Percentiles rank a stretch among this genome's conserved stretches.
These are phyloP conservation scores for Pneumocystis wakefieldiae DNA, from an alignment of 1,139 yeast species.

Conservation along the genomic window DNA sequence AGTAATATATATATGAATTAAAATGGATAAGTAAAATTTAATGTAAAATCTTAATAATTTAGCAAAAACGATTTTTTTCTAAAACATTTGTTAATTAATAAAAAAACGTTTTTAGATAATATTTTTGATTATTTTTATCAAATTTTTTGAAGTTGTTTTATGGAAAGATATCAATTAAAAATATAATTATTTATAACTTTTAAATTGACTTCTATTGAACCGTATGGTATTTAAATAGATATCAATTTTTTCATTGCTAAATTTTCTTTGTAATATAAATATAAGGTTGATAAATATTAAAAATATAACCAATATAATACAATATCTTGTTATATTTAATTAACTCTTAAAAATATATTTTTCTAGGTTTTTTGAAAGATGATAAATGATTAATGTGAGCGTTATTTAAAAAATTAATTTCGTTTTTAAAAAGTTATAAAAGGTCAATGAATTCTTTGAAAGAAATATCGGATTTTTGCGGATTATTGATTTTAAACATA, in stretches of 20 bases:
- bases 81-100: no score
- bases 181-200: no score
- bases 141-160: no score
- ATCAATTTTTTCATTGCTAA: neutral
- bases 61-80: no score
- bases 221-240: neutral
- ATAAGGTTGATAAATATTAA: neutral
- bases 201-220: neutral
- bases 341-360: neutral
- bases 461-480: neutral
- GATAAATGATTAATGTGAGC: neutral
- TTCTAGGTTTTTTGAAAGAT: no score
- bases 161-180: no score
- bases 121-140: no score
- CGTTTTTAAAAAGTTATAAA: neutral
- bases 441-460: neutral
- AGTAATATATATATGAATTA: no score
- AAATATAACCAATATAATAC: neutral
- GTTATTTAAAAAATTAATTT: neutral
- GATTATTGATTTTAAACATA: neutral
- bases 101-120: no score
- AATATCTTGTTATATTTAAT: neutral
- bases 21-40: no score
- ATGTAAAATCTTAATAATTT: no score
- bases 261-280: neutral